A percentile compares a stretch with the other conserved stretches of the same genome.
phyloP scores from a whole-genome alignment of 148 eudicot genomes.

The Chenopodium album region DNA sequence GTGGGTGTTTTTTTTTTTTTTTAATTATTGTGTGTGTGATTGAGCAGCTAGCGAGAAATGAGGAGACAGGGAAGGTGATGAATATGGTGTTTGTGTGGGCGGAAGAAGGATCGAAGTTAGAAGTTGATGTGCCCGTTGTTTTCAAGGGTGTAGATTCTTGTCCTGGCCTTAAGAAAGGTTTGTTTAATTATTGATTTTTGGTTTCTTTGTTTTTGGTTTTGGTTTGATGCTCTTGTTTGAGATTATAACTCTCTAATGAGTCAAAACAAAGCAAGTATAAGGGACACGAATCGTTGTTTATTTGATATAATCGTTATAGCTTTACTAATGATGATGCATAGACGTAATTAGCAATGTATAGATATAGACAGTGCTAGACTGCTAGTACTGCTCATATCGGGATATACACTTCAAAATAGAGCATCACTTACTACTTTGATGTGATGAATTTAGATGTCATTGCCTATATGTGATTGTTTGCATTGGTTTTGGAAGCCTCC shows the following conservation, averaged over 20 bases:
- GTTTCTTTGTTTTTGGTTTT: too few species aligned
- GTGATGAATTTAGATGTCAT: too few species aligned
- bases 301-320: too few species aligned
- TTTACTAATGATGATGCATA: not conserved
- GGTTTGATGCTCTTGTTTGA: not conserved
- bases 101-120: conserved; percentile 64
- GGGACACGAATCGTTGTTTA: too few species aligned
- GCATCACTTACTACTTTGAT: not conserved
- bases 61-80: conserved; percentile 65
- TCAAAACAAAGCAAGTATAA: too few species aligned
- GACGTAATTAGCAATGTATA: not conserved
- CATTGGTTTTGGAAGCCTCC: too few species aligned
- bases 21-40: not conserved
- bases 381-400: not conserved
- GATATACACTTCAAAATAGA: not conserved
- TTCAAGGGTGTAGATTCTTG: conserved; percentile 68
- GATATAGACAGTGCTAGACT: not conserved
- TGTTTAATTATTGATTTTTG: not conserved
- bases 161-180: conserved; percentile 88
- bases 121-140: conserved; percentile 83
- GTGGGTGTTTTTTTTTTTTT: too few species aligned
- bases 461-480: too few species aligned
- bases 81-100: conserved; percentile 94
- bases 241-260: too few species aligned
- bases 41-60: conserved; percentile 66